Evolutionary conservation across 805 yeast genomes (phyloP).

Genomic region (Candida easanensis): DNA sequence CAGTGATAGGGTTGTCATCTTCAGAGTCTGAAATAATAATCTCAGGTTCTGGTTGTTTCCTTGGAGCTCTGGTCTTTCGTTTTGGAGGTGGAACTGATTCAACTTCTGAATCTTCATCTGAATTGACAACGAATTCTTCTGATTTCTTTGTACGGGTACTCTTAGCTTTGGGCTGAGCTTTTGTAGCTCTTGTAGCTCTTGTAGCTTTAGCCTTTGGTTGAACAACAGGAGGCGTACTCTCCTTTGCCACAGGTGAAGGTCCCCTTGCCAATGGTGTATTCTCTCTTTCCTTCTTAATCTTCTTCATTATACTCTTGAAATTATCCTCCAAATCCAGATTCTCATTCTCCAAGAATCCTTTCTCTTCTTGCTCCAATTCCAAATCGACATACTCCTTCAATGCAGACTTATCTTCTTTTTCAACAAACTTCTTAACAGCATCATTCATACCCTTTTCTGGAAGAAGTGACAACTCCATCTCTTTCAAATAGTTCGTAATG

Average conservation of each 20-base stretch:
- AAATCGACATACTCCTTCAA: conserved; percentile 58
- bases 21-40: conserved; percentile 8
- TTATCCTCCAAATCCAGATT: conserved; percentile 38
- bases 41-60: conserved; percentile 2
- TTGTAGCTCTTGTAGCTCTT: neutral
- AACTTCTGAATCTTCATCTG: conserved; percentile 7
- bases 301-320: conserved; percentile 42
- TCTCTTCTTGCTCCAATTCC: conserved; percentile 34
- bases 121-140: conserved; percentile 8
- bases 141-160: conserved; percentile 5
- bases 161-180: neutral
- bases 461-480: conserved; percentile 63
- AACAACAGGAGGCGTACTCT: neutral
- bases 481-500: conserved; percentile 59
- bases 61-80: conserved; percentile 1
- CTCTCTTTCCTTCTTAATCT: conserved; percentile 35
- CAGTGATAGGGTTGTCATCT: neutral
- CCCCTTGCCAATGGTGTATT: neutral
- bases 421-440: conserved; percentile 70
- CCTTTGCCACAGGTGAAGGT: neutral
- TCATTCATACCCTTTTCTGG: conserved; percentile 72
- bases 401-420: conserved; percentile 77
- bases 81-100: conserved; percentile 2
- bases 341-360: conserved; percentile 33
- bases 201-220: neutral